A percentile compares a stretch with the other conserved stretches of the same genome.
Evolutionary conservation across 164 flowering plant species (phyloP).

Genomic region (Aristolochia californica): DNA sequence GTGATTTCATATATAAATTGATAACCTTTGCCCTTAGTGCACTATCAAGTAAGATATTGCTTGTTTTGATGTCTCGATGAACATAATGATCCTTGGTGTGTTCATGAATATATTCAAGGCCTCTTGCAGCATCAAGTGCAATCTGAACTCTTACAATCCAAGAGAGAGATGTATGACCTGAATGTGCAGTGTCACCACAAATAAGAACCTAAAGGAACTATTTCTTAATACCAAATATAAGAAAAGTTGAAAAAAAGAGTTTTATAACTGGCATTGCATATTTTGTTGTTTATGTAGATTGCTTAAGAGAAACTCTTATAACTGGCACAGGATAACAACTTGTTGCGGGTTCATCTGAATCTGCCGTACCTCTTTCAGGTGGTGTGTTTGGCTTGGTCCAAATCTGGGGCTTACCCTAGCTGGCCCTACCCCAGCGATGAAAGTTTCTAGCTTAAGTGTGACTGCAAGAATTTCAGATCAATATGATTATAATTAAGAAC

Average conservation of each 20-base stretch:
- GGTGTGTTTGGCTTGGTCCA: no score
- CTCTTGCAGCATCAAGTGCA: conserved; percentile 92
- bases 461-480: no score
- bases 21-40: conserved; percentile 79
- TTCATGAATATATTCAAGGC: conserved; percentile 92
- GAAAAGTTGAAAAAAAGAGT: background rate
- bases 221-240: background rate
- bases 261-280: no score
- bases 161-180: conserved; percentile 77
- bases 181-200: background rate
- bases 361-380: no score
- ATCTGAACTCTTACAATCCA: conserved; percentile 90
- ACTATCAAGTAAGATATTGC: conserved; percentile 86
- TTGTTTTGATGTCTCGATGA: conserved; percentile 90
- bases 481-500: no score
- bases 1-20: background rate
- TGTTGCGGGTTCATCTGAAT: no score
- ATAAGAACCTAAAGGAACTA: background rate
- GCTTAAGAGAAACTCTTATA: no score
- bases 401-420: no score
- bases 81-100: conserved; percentile 91
- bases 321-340: no score
- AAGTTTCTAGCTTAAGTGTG: no score
- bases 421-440: no score
- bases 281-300: no score